Evolutionary conservation across 768 basidiomycete species (phyloP), one percentile per base, ranked within the genome.

Genomic region (Baorangia bicolor): DNA sequence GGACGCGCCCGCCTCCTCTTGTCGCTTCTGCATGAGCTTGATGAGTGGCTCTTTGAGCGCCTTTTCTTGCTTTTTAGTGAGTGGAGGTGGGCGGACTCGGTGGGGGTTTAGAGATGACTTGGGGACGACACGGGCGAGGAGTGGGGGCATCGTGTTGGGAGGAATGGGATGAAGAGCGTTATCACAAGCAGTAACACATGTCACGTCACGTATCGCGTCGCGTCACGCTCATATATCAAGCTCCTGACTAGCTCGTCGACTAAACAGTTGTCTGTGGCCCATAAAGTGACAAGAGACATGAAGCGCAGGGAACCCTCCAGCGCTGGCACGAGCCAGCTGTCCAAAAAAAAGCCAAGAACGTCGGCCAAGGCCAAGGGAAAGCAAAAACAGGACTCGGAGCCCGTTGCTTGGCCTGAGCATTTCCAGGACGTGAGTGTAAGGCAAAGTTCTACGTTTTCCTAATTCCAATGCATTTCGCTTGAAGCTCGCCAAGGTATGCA

Each of bases 401-500:
- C 54, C 28, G 43, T 57, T 18, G 51, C 60, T 38, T 90, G 87
- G 85, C 86, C 88, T 5, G 78, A 81, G 27, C 80, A 90, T 64
- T 89, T 90, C 56, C 73, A 81, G 50, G 74, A 75, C 44, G 82
- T 79, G 49, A 57, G 69, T 64, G 12, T n/a, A 18, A 33, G 12
- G 28, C 2, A 7, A 25, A 31, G 4, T 34, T 10, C 16, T 31
- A 8, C 21, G 18, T 38, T 25, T 42, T 35, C 9, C 40, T 55
- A 18, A 59, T 44, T 35, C 34, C 48, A 27, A 57, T 30, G 34
- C 16, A 28, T 41, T 41, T 25, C 55, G 7, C 38, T 62, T 12
- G 28, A 61, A 85, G 86, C 73, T 86, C 34, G 83, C 80, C 70
- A 89, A 87, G 78, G 87, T 86, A 62, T 51, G 70, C 21, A 27